phyloP scores from a whole-genome alignment of 2,329 filamentous ascomycete genomes.

The Xylariomycetidae sp. region DNA sequence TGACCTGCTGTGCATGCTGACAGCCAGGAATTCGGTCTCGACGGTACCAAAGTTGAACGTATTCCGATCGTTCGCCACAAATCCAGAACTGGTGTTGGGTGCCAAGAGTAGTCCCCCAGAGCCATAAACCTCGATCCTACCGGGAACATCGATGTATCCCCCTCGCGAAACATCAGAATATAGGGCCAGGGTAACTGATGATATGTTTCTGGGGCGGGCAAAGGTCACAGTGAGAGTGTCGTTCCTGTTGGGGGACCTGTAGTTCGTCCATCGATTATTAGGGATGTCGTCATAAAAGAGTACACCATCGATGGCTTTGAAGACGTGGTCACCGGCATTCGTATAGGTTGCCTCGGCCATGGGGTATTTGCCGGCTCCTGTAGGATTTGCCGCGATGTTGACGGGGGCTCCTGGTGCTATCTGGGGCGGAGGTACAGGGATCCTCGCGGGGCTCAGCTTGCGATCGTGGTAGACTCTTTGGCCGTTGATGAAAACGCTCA shows the following conservation, averaged over 20 bases:
- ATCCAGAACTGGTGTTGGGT: constrained; percentile 9
- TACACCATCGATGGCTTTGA: constrained; percentile 36
- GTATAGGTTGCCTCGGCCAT: constrained; percentile 30
- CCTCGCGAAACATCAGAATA: constrained; percentile 27
- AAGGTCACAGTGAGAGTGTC: constrained; percentile 29
- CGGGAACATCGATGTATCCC: constrained; percentile 25
- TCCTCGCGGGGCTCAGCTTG: constrained; percentile 7
- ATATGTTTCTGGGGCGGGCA: constrained; percentile 26
- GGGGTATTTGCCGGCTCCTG: constrained; percentile 27
- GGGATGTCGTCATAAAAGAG: constrained; percentile 33
- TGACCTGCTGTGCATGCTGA: constrained; percentile 23
- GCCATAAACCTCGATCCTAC: constrained; percentile 22
- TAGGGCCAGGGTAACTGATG: constrained; percentile 27
- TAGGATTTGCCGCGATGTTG: constrained; percentile 38
- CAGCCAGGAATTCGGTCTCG: constrained; percentile 24
- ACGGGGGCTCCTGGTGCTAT: constrained; percentile 18
- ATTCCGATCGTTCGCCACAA: constrained; percentile 24
- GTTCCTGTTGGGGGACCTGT: constrained; percentile 25
- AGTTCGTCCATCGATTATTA: constrained; percentile 34
- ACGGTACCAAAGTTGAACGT: constrained; percentile 19
- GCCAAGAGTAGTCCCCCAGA: constrained; percentile 14
- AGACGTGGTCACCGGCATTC: constrained; percentile 26
- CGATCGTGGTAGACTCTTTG: constrained; percentile 21
- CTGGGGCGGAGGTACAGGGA: constrained; percentile 12
- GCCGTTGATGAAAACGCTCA: constrained; percentile 33